Conservation (phyloP, 2,329 filamentous ascomycete species). For the Aspergillus arachidicola region DNA sequence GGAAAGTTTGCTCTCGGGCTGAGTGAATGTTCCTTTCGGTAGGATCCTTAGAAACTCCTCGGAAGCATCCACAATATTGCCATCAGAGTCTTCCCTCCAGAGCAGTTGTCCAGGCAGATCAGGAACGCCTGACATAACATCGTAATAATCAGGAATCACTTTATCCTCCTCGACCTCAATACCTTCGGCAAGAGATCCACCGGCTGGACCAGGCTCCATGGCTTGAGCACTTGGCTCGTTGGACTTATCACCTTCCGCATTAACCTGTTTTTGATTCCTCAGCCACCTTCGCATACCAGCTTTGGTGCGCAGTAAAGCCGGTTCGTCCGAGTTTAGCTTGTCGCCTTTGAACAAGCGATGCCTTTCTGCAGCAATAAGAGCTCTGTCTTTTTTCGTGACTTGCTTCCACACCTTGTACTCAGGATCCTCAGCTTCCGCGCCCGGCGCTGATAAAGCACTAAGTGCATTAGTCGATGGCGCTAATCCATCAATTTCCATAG, state of each 20-base stretch:
- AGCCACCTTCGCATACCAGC: conserved; percentile 88
- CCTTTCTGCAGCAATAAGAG: conserved; percentile 80
- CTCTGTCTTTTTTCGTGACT: conserved; percentile 94
- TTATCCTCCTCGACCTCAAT: conserved; percentile 86
- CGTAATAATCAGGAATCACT: conserved; percentile 92
- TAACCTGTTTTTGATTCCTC: conserved; percentile 73
- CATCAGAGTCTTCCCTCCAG: conserved; percentile 89
- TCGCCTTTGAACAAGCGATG: conserved; percentile 83
- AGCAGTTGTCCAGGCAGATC: conserved; percentile 76
- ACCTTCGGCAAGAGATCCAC: conserved; percentile 88
- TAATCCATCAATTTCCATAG: conserved; percentile 81
- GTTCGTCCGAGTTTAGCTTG: conserved; percentile 82
- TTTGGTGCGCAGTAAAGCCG: conserved; percentile 81
- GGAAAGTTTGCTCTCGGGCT: conserved; percentile 72
- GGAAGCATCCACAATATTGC: conserved; percentile 82
- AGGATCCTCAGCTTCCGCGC: conserved; percentile 79
- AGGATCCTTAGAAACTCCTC: conserved; percentile 82
- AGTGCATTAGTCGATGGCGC: conserved; percentile 69
- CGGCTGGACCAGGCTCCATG: conserved; percentile 53
- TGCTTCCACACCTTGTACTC: conserved; percentile 99
- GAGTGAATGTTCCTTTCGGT: conserved; percentile 72
- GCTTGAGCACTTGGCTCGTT: conserved; percentile 49
- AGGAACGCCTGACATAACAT: conserved; percentile 80
- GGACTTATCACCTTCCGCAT: conserved; percentile 53
- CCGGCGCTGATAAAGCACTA: conserved; percentile 68